Conservation (phyloP, 805 yeast species). For the Isabelozyma pseudorhagii region DNA sequence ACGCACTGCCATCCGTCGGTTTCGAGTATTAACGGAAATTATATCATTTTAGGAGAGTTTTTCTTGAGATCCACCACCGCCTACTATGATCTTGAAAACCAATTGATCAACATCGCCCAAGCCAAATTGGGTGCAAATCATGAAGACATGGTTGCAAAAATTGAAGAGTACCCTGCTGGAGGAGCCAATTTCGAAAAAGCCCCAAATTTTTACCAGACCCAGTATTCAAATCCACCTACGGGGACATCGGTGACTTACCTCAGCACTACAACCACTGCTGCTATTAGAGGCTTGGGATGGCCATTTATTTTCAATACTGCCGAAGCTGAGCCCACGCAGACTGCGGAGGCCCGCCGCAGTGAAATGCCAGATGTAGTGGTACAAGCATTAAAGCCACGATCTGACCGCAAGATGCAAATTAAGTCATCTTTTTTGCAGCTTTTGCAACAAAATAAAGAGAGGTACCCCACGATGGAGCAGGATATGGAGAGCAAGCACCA, state of each 20-base stretch:
- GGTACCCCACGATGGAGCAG: background rate
- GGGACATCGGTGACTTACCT: background rate
- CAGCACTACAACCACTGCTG: background rate
- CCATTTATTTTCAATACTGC: background rate
- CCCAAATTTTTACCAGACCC: background rate
- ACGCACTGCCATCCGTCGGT: background rate
- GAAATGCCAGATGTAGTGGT: background rate
- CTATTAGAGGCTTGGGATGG: background rate
- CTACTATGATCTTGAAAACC: conserved; percentile 1
- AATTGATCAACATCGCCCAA: conserved; percentile 1
- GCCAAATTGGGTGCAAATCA: background rate
- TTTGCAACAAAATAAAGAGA: background rate
- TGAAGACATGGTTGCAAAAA: background rate
- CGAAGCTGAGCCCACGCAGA: background rate
- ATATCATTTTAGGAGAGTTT: conserved; percentile 1
- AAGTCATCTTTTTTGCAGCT: background rate
- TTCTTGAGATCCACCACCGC: background rate
- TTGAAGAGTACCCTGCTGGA: background rate
- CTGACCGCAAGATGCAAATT: background rate
- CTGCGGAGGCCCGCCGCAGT: too few relatives aligned
- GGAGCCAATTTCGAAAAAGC: background rate
- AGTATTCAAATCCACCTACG: background rate
- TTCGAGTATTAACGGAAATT: background rate
- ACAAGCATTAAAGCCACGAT: background rate
- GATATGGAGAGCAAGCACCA: background rate